Conservation (phyloP, 2,329 filamentous ascomycete species). For the Sporothrix dimorphospora region DNA sequence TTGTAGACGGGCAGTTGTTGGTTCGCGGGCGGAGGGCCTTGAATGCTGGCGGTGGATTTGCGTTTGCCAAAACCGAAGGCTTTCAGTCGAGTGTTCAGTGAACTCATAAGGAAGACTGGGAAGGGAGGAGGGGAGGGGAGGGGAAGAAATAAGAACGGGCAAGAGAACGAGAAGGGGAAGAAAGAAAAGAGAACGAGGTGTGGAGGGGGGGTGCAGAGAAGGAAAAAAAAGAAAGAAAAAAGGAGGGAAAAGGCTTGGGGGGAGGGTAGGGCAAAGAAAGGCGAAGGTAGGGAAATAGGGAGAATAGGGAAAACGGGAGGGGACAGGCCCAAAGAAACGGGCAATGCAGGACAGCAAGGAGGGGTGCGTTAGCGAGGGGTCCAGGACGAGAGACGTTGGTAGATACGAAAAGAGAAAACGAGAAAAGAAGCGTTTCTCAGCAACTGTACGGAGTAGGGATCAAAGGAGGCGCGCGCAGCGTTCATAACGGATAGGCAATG, state of each 20-base stretch:
- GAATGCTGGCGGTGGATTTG: slow-evolving; percentile 67
- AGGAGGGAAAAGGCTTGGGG: slow-evolving; percentile 9
- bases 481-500: slow-evolving; percentile 18
- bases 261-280: slow-evolving; percentile 15
- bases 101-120: slow-evolving; percentile 64
- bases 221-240: slow-evolving; percentile 16
- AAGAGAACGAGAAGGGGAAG: neutral
- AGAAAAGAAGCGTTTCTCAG: slow-evolving; percentile 21
- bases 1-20: slow-evolving; percentile 30
- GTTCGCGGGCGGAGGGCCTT: slow-evolving; percentile 39
- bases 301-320: slow-evolving; percentile 17
- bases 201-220: slow-evolving; percentile 21
- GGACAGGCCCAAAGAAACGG: slow-evolving; percentile 5
- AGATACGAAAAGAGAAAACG: neutral
- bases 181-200: slow-evolving; percentile 2
- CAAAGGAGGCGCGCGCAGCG: slow-evolving; percentile 14
- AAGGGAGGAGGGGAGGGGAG: slow-evolving; percentile 37
- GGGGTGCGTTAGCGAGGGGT: slow-evolving; percentile 14
- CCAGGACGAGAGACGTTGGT: neutral
- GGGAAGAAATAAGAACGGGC: slow-evolving; percentile 37
- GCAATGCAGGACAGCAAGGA: neutral
- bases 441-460: neutral
- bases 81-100: slow-evolving; percentile 63
- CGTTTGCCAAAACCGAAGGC: slow-evolving; percentile 81
- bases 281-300: slow-evolving; percentile 12